These are phyloP conservation scores for Sugiyamaella lignohabitans DNA, from an alignment of 805 yeast species.

Conservation along the genomic window DNA sequence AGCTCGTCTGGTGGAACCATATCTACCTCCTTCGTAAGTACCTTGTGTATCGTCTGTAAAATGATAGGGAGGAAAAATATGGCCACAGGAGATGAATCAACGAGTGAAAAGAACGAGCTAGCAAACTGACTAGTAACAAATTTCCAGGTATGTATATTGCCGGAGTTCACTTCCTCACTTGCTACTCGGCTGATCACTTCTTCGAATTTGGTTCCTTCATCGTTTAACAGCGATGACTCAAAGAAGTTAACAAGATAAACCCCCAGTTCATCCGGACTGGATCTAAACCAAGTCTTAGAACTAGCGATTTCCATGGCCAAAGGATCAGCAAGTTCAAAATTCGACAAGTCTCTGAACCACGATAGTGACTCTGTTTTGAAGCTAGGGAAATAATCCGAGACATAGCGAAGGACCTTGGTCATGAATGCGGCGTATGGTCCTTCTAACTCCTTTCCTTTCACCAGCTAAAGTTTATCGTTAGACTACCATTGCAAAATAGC, in stretches of 20 bases:
- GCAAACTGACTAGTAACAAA: too few species aligned
- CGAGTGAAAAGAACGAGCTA: background rate
- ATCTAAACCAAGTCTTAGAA: conserved; percentile 5
- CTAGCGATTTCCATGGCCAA: conserved; percentile 3
- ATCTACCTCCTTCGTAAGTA: background rate
- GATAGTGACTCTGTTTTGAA: background rate
- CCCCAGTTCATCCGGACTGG: background rate
- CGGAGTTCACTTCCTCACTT: background rate
- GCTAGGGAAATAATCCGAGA: conserved; percentile 2
- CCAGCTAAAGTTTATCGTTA: too few species aligned
- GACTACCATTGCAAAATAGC: too few species aligned
- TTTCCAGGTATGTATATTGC: background rate
- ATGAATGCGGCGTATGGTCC: background rate
- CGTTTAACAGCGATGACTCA: conserved; percentile 5
- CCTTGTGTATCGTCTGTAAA: background rate
- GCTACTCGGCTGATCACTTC: conserved; percentile 6
- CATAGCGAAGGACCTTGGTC: background rate
- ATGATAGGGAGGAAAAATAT: background rate
- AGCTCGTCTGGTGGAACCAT: background rate
- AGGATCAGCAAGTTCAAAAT: conserved; percentile 6
- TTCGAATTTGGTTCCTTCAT: conserved; percentile 2
- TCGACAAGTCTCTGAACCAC: conserved; percentile 6
- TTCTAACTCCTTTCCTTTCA: background rate
- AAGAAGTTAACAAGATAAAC: conserved; percentile 2
- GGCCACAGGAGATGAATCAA: background rate